A percentile compares a stretch with the other conserved stretches of the same genome.
These are phyloP conservation scores for Cubamyces lactineus DNA, from an alignment of 768 basidiomycete species.

Conservation along the genomic window DNA sequence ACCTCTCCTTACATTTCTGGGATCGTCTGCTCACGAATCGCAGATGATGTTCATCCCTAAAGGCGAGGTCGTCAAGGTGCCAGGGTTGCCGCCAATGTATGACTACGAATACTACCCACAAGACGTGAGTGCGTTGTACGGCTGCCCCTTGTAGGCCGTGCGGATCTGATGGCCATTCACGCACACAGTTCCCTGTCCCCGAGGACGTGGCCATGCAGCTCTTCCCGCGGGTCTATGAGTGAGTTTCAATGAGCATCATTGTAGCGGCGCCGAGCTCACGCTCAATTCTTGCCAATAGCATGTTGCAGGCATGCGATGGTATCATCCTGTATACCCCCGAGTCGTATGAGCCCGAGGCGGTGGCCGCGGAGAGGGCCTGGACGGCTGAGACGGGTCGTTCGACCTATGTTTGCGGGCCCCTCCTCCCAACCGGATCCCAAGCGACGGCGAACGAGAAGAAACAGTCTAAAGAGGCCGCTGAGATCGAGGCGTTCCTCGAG, in stretches of 20 bases:
- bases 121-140: slow-evolving; percentile 8
- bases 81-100: slow-evolving; percentile 31
- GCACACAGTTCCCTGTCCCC: slow-evolving; percentile 2
- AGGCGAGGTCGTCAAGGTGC: slow-evolving; percentile 23
- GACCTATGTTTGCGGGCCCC: slow-evolving; percentile 25
- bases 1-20: neutral
- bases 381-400: slow-evolving; percentile 22
- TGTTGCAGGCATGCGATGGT: slow-evolving; percentile 20
- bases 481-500: slow-evolving; percentile 28
- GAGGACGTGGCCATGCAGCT: neutral
- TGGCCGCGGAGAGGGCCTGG: slow-evolving; percentile 20
- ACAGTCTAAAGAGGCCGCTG: slow-evolving; percentile 17
- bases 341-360: slow-evolving; percentile 26
- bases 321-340: slow-evolving; percentile 18
- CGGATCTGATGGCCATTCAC: neutral
- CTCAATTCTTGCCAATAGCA: neutral
- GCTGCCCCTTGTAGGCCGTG: too few relatives aligned
- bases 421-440: slow-evolving; percentile 1
- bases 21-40: neutral
- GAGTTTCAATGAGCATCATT: too few relatives aligned
- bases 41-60: slow-evolving; percentile 1
- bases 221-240: neutral
- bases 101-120: slow-evolving; percentile 29
- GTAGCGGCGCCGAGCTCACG: too few relatives aligned
- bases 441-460: slow-evolving; percentile 16